phyloP scores from a whole-genome alignment of 345 rosid genomes.

The Eucalyptus marginata region DNA sequence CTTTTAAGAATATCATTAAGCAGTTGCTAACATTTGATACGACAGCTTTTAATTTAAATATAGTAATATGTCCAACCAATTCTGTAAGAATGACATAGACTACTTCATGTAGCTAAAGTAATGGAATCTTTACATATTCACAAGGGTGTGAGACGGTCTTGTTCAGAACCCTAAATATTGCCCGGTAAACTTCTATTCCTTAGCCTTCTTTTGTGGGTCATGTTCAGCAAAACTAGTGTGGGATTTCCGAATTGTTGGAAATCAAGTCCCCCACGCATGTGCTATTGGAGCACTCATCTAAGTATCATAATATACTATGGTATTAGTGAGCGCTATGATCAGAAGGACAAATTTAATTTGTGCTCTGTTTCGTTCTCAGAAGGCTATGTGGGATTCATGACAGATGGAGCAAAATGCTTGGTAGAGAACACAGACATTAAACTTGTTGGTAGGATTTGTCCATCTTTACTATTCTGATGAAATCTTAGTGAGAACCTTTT shows the following conservation, averaged over 20 bases:
- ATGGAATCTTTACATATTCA: not conserved
- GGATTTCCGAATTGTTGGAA: not conserved
- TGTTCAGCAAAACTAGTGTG: accelerated
- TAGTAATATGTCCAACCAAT: too few species aligned
- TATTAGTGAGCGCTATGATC: not conserved
- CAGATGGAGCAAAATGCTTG: slow-evolving; percentile 71
- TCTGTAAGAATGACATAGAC: not conserved
- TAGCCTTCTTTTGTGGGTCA: not conserved
- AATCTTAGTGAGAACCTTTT: not conserved
- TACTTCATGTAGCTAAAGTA: not conserved
- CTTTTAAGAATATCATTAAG: not conserved
- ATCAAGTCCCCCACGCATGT: too few species aligned
- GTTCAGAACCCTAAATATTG: not conserved
- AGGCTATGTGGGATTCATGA: slow-evolving; percentile 62
- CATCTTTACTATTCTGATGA: not conserved
- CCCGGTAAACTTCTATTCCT: not conserved
- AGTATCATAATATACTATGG: not conserved
- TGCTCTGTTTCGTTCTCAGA: slow-evolving; percentile 6
- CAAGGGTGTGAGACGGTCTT: not conserved
- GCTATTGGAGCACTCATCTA: not conserved
- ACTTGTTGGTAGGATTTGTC: slow-evolving; percentile 35
- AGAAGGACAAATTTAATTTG: not conserved
- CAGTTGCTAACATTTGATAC: not conserved
- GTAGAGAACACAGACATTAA: slow-evolving; percentile 73
- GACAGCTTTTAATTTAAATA: too few species aligned